These are phyloP conservation scores for Candida germanica DNA, from an alignment of 805 yeast species.

Conservation along the genomic window DNA sequence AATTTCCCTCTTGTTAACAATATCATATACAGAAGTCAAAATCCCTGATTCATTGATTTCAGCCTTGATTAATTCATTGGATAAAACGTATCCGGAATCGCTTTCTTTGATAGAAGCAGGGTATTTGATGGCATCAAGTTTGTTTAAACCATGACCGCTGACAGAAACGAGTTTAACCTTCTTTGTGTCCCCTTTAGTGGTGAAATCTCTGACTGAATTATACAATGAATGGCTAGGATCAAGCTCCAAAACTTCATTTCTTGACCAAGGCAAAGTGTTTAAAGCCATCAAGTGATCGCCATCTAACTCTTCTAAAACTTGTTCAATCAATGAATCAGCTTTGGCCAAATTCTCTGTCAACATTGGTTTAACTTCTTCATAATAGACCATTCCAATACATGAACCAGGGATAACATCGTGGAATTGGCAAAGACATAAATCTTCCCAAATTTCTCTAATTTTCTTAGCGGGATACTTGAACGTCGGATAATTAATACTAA, in stretches of 20 bases:
- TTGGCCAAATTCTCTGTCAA: conserved; percentile 53
- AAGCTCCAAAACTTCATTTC: conserved; percentile 45
- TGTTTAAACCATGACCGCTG: conserved; percentile 17
- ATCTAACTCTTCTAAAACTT: conserved; percentile 39
- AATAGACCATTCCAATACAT: conserved; percentile 85
- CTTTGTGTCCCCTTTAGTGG: conserved; percentile 5
- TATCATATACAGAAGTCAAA: conserved; percentile 62
- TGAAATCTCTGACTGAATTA: conserved; percentile 13
- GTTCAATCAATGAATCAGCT: conserved; percentile 50
- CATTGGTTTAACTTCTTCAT: conserved; percentile 81
- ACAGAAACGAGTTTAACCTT: conserved; percentile 20
- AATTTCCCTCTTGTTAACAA: conserved; percentile 55
- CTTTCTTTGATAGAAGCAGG: conserved; percentile 49
- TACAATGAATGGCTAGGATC: conserved; percentile 16
- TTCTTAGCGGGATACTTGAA: conserved; percentile 72
- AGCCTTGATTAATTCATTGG: conserved; percentile 62
- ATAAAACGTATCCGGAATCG: conserved; percentile 43
- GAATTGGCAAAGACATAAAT: conserved; percentile 85
- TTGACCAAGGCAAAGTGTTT: conserved; percentile 66
- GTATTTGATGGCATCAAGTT: conserved; percentile 27
- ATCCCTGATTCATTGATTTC: conserved; percentile 50
- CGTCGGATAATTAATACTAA: conserved; percentile 50
- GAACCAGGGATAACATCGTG: conserved; percentile 99
- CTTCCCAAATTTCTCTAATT: conserved; percentile 79
- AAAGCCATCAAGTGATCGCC: conserved; percentile 19